A percentile compares a stretch with the other conserved stretches of the same genome.
Evolutionary conservation across 1,139 yeast genomes (phyloP).

Genomic region (Candida labiduridarum): DNA sequence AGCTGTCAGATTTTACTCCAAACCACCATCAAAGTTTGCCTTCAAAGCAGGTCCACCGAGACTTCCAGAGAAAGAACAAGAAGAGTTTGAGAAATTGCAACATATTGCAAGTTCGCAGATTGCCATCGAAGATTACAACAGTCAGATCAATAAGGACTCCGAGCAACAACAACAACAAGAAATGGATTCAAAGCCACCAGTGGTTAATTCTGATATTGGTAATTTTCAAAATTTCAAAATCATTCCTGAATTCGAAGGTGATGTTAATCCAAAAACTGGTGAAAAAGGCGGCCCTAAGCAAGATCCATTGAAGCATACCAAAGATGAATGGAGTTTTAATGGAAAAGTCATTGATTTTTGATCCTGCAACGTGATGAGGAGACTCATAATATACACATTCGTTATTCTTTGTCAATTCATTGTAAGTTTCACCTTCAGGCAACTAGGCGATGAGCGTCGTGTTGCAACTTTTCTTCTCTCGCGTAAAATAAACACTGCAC

Average conservation of each 20-base stretch:
- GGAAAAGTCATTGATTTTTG: constrained; percentile 96
- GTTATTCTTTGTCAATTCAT: no score
- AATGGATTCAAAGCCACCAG: constrained; percentile 13
- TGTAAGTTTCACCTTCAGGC: no score
- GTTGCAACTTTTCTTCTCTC: not conserved
- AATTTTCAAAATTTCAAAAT: constrained; percentile 69
- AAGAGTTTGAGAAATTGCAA: constrained; percentile 87
- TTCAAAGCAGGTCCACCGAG: constrained; percentile 76
- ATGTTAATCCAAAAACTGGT: constrained; percentile 88
- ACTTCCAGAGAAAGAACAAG: constrained; percentile 84
- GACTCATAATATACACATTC: not conserved
- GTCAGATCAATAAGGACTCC: constrained; percentile 34
- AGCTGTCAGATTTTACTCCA: constrained; percentile 3
- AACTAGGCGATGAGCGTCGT: not conserved
- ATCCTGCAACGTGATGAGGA: not conserved
- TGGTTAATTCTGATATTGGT: constrained; percentile 59
- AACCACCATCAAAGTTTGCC: constrained; percentile 27
- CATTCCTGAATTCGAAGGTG: constrained; percentile 95
- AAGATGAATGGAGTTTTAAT: constrained; percentile 89
- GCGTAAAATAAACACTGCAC: not conserved
- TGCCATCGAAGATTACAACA: constrained; percentile 76
- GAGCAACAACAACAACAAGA: constrained; percentile 10
- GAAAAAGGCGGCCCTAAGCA: constrained; percentile 99
- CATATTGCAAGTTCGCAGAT: constrained; percentile 78
- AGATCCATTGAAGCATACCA: constrained; percentile 79